Conservation (phyloP, 2,329 filamentous ascomycete species). For the Monosporascus sp. region DNA sequence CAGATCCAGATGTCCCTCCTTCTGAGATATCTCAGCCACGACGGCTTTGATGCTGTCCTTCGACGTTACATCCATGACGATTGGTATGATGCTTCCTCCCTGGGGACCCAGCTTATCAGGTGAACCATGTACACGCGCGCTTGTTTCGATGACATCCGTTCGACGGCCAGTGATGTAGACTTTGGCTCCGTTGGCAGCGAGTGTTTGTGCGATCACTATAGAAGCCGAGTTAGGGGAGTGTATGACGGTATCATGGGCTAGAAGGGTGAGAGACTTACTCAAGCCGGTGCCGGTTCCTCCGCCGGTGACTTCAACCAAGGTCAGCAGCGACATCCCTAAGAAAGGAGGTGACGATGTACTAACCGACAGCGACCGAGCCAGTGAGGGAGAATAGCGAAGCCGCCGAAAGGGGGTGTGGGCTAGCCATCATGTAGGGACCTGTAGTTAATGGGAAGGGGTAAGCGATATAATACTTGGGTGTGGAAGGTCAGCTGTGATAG, state of each 20-base stretch:
- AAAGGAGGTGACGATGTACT: slow-evolving; percentile 7
- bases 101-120: slow-evolving; percentile 28
- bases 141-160: slow-evolving; percentile 36
- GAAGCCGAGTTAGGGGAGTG: neutral
- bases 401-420: slow-evolving; percentile 23
- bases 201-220: slow-evolving; percentile 38
- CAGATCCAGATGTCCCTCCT: slow-evolving; percentile 48
- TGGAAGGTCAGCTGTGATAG: too few species aligned
- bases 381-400: slow-evolving; percentile 20
- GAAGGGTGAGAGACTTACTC: slow-evolving; percentile 12
- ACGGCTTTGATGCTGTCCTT: slow-evolving; percentile 45
- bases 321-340: slow-evolving; percentile 1
- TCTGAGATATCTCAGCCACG: slow-evolving; percentile 45
- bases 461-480: too few species aligned
- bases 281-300: slow-evolving; percentile 24
- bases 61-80: slow-evolving; percentile 40
- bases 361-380: slow-evolving; percentile 23
- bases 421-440: slow-evolving; percentile 10
- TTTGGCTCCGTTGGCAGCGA: slow-evolving; percentile 38
- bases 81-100: slow-evolving; percentile 42
- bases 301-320: slow-evolving; percentile 17
- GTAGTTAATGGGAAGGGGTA: too few species aligned
- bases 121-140: slow-evolving; percentile 39
- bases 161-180: slow-evolving; percentile 37
- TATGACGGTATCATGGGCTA: neutral